Percentiles rank a stretch among this genome's conserved stretches.
Conservation (phyloP, 495 filamentous ascomycete genomes). For the Aspergillus hancockii region DNA sequence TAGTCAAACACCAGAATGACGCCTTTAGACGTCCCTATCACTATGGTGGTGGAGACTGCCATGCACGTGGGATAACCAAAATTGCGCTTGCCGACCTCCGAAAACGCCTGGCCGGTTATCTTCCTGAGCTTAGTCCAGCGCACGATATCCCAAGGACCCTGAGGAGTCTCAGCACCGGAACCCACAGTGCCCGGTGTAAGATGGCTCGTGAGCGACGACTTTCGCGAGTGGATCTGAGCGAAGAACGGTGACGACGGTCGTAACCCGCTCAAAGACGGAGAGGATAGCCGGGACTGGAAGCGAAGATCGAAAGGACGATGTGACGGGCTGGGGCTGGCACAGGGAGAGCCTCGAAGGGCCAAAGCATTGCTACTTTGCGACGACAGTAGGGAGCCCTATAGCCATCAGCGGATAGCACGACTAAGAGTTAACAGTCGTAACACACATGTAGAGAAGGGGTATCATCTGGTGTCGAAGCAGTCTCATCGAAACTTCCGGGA, state of each 20-base stretch:
- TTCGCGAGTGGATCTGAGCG: slow-evolving; percentile 71
- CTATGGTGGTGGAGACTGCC: slow-evolving; percentile 85
- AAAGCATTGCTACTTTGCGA: slow-evolving; percentile 69
- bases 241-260: slow-evolving; percentile 80
- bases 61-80: slow-evolving; percentile 93
- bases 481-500: slow-evolving; percentile 46
- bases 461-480: slow-evolving; percentile 79
- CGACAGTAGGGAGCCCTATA: slow-evolving; percentile 77
- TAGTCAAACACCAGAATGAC: slow-evolving; percentile 96
- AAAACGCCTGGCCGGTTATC: slow-evolving; percentile 85
- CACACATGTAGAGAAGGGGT: slow-evolving; percentile 83
- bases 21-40: slow-evolving; percentile 89
- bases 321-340: slow-evolving; percentile 68
- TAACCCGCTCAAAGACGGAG: slow-evolving; percentile 58
- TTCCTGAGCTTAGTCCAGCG: slow-evolving; percentile 94
- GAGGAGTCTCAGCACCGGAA: slow-evolving; percentile 61
- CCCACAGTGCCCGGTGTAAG: slow-evolving; percentile 51
- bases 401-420: slow-evolving; percentile 20
- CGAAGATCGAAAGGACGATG: slow-evolving; percentile 91
- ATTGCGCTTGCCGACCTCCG: slow-evolving; percentile 89
- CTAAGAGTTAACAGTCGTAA: slow-evolving; percentile 15
- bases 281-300: slow-evolving; percentile 82
- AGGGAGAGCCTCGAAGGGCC: slow-evolving; percentile 48
- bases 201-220: slow-evolving; percentile 67
- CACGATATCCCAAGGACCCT: slow-evolving; percentile 91